Evolutionary conservation across 805 yeast genomes (phyloP), one percentile per base, ranked within the genome.

Genomic region (Diddensiella transvaalensis): DNA sequence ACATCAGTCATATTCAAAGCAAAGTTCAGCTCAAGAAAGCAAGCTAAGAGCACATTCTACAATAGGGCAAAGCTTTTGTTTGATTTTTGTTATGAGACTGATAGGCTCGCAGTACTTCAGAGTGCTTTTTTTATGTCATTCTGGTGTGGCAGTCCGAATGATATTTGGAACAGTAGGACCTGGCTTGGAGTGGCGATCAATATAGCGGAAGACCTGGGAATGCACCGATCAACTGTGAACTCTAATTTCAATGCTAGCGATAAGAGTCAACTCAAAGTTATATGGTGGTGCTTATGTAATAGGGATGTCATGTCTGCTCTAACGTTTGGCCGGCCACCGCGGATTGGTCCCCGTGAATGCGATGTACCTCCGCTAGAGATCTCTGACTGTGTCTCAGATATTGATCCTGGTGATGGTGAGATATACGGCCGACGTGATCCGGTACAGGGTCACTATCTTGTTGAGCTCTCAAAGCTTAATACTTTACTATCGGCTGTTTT

Each of bases 241-340:
- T 33, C 49, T 2, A 40, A 41, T 19, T 18, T 51, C 15, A 22
- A 29, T 39, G 19, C 42, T 8, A 19, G 22, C n/a, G 49, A 50
- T 24, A 44, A 51, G 36, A 41, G 48, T 8, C 46, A 36, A n/a
- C 33, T 51, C 21, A 30, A 38, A 3, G 26, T 45, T 4, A 44
- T 51, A 1, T 51, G 52, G 52, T 51, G 54, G 54, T 29, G 37
- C 15, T 33, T 51, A 15, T 50, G 42, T 15, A 38, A 42, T 15
- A 21, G 54, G 22, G 54, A 51, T 41, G 32, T 44, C 3, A 48
- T 51, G 45, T 39, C 48, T 6, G 45, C 52, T 3, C 6, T 49
- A 18, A 50, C 46, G 3, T 42, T 51, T 18, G 54, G 54, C 13
- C 46, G 52, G 15, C 54, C 54, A 1, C 49, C 22, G 11, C 39